A percentile compares a stretch with the other conserved stretches of the same genome.
These are phyloP conservation scores for Leccinum olivaceopallidum DNA, from an alignment of 768 basidiomycete genomes.

Conservation along the genomic window DNA sequence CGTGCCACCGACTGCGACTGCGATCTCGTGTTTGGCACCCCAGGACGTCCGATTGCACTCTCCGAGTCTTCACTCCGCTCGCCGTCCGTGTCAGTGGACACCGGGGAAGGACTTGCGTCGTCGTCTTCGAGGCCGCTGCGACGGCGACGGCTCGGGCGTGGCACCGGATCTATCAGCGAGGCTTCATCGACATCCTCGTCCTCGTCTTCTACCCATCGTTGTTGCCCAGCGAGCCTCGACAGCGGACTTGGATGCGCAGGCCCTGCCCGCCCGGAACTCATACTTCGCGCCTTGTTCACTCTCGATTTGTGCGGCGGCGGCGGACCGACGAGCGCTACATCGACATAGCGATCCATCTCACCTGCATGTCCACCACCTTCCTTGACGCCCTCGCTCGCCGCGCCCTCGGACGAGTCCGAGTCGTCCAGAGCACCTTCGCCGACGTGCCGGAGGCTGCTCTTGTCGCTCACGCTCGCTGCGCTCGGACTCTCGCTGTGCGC, in stretches of 20 bases:
- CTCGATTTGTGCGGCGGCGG: slow-evolving; percentile 11
- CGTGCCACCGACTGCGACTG: slow-evolving; percentile 34
- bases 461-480: slow-evolving; percentile 38
- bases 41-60: slow-evolving; percentile 2
- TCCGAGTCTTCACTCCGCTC: slow-evolving; percentile 37
- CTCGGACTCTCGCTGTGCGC: slow-evolving; percentile 35
- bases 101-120: slow-evolving; percentile 54
- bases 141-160: slow-evolving; percentile 13
- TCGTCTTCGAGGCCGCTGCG: slow-evolving; percentile 42
- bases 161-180: not conserved
- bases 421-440: slow-evolving; percentile 81
- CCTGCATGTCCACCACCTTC: slow-evolving; percentile 23
- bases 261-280: slow-evolving; percentile 25
- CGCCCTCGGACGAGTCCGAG: slow-evolving; percentile 60
- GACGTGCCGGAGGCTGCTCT: slow-evolving; percentile 54
- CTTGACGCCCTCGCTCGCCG: slow-evolving; percentile 19
- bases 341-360: slow-evolving; percentile 35
- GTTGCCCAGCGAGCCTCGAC: slow-evolving; percentile 55
- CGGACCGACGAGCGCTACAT: slow-evolving; percentile 22
- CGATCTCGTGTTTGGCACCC: slow-evolving; percentile 7
- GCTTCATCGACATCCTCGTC: slow-evolving; percentile 28
- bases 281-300: slow-evolving; percentile 40
- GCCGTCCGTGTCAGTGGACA: slow-evolving; percentile 65
- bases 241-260: slow-evolving; percentile 63
- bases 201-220: slow-evolving; percentile 54